phyloP scores from a whole-genome alignment of 202 grass and related monocot species.

The Elaeis oleifera region DNA sequence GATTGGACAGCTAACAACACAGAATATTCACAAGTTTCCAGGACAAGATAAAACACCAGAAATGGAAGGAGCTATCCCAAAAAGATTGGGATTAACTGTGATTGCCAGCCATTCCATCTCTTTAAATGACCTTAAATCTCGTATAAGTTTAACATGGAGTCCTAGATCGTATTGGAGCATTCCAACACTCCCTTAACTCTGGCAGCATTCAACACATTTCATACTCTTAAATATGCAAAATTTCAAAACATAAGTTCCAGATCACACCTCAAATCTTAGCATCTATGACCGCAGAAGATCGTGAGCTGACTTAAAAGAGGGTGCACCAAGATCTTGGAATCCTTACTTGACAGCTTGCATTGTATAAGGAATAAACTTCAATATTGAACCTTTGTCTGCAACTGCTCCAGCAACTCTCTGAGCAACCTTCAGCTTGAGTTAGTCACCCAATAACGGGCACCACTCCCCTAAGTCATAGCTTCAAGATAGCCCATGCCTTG shows the following conservation, averaged over 20 bases:
- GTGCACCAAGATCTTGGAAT: slow-evolving; percentile 92
- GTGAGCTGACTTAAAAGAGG: slow-evolving; percentile 73
- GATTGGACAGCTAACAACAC: too few relatives aligned
- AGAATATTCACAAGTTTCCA: too few relatives aligned
- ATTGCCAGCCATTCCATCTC: too few relatives aligned
- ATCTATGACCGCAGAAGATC: slow-evolving; percentile 55
- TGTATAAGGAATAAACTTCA: slow-evolving; percentile 91
- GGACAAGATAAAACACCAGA: too few relatives aligned
- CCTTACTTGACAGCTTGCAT: slow-evolving; percentile 96
- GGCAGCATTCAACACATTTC: neutral
- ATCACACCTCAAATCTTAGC: slow-evolving; percentile 69
- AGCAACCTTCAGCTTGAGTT: slow-evolving; percentile 77
- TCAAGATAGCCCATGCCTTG: slow-evolving; percentile 93
- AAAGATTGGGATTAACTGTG: too few relatives aligned
- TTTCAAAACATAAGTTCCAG: slow-evolving; percentile 3
- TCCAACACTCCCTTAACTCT: neutral
- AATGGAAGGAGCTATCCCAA: too few relatives aligned
- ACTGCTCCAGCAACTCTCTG: slow-evolving; percentile 93
- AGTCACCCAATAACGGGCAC: slow-evolving; percentile 82
- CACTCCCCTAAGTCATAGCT: slow-evolving; percentile 88
- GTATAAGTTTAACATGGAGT: too few relatives aligned
- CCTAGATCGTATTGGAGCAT: neutral
- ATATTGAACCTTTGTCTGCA: slow-evolving; percentile 79
- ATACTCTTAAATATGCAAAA: neutral
- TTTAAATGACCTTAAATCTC: too few relatives aligned